A percentile compares a stretch with the other conserved stretches of the same genome.
phyloP scores from a whole-genome alignment of 2,329 filamentous ascomycete genomes.

The Ophiostoma australiae region DNA sequence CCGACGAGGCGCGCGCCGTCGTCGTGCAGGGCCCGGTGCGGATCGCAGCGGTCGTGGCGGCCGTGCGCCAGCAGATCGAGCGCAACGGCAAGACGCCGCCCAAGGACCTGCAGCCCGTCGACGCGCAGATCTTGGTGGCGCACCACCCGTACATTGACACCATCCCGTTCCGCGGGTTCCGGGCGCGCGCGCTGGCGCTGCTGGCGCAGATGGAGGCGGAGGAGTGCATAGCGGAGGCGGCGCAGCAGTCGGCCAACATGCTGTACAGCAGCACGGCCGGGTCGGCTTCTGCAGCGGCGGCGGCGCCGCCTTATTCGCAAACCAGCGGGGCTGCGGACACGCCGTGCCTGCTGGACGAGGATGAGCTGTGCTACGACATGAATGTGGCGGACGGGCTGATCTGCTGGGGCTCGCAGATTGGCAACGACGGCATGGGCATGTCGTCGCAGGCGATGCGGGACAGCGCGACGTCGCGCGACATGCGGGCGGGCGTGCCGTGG shows the following conservation, averaged over 20 bases:
- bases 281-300: neutral
- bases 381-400: slow-evolving; percentile 34
- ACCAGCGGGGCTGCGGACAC: neutral
- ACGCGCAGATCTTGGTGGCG: slow-evolving; percentile 34
- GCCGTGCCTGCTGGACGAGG: slow-evolving; percentile 34
- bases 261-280: neutral
- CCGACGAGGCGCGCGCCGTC: slow-evolving; percentile 29
- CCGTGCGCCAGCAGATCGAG: slow-evolving; percentile 29
- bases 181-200: slow-evolving; percentile 32
- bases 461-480: slow-evolving; percentile 26
- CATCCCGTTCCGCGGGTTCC: slow-evolving; percentile 35
- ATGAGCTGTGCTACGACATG: slow-evolving; percentile 37
- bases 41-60: slow-evolving; percentile 29
- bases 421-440: slow-evolving; percentile 24
- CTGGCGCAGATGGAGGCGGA: slow-evolving; percentile 25
- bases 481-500: slow-evolving; percentile 41
- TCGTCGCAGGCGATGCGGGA: slow-evolving; percentile 25
- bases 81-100: slow-evolving; percentile 24
- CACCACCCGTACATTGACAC: slow-evolving; percentile 38
- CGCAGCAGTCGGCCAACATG: slow-evolving; percentile 9
- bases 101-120: slow-evolving; percentile 34
- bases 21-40: slow-evolving; percentile 28
- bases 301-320: too few species aligned
- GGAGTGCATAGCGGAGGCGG: slow-evolving; percentile 17
- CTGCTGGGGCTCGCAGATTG: slow-evolving; percentile 37